Evolutionary conservation across 306 rosid species (phyloP), one percentile per base, ranked within the genome.

Genomic region (Hylodesmum podocarpum): DNA sequence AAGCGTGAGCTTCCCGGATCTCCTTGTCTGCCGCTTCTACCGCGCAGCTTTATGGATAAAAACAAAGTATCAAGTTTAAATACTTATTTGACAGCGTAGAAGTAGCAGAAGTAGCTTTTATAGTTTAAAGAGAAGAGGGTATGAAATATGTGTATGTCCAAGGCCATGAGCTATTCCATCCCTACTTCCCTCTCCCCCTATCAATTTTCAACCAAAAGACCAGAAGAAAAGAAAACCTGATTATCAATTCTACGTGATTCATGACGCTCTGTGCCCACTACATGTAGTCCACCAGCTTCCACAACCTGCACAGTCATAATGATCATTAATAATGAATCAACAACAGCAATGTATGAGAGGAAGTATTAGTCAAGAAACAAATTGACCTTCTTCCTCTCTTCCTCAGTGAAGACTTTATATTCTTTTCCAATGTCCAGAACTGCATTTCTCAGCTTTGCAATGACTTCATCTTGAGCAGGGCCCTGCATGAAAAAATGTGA

Each of bases 1-100:
- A 95, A 95, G 73, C 97, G 96, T 3, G 98, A 95, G 81, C 98
- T 85, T 80, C 98, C 98, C 1, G 98, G 93, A 80, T 95, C 98
- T 58, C 98, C 98, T 79, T 92, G 97, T 74, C 97, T 84, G 74
- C 98, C 98, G 77, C 93, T 92, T 78, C 98, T 94, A 63, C 98
- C 98, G 53, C 97, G 96, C 78, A 95, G 80, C 98, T 95, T 72
- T 58, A 84, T 18, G 39, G 36, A 63, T 69, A 82, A 58, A 81
- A 66, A 80, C 43, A 44, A 58, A 49, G 76, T 70, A 69, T 43
- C 61, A 43, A 28, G 75, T 75, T 68, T 62, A 77, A 39, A 54
- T 70, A 53, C n/a, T 43, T 57, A 64, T 47, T 75, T 27, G 54
- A 51, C 62, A 73, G 71, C 63, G 39, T 66, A 73, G 51, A 66